Percentiles rank a stretch among this genome's conserved stretches.
phyloP scores from a whole-genome alignment of 257 asterid species.

The Anisodus tanguticus region DNA sequence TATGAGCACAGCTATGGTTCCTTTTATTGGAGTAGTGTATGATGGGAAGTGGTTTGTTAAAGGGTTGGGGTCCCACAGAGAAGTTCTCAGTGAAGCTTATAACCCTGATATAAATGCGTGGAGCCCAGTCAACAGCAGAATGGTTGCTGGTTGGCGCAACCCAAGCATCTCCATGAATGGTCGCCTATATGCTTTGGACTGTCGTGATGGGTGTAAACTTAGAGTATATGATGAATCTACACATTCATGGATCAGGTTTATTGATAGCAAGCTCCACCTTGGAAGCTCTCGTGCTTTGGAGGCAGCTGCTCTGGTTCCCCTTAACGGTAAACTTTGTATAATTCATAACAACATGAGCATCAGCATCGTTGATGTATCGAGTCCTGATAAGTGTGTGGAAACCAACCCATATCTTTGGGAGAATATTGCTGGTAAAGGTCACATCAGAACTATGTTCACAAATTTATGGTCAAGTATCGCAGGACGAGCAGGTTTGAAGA shows the following conservation, averaged over 20 bases:
- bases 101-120: slow-evolving; percentile 42
- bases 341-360: slow-evolving; percentile 54
- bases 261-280: slow-evolving; percentile 53
- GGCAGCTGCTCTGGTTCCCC: slow-evolving; percentile 52
- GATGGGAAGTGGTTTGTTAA: slow-evolving; percentile 52
- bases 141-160: slow-evolving; percentile 53
- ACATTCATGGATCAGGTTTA: slow-evolving; percentile 44
- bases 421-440: slow-evolving; percentile 49
- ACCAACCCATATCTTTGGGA: slow-evolving; percentile 54
- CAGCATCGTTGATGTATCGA: slow-evolving; percentile 46
- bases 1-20: slow-evolving; percentile 57
- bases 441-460: slow-evolving; percentile 45
- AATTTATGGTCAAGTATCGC: slow-evolving; percentile 54
- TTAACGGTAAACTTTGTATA: slow-evolving; percentile 51
- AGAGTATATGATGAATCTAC: slow-evolving; percentile 47
- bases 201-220: slow-evolving; percentile 52
- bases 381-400: slow-evolving; percentile 49
- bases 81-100: slow-evolving; percentile 49
- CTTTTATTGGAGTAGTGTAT: slow-evolving; percentile 50
- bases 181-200: slow-evolving; percentile 49
- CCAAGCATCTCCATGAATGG: slow-evolving; percentile 54
- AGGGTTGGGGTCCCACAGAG: slow-evolving; percentile 52
- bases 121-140: slow-evolving; percentile 43
- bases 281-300: slow-evolving; percentile 50
- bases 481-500: slow-evolving; percentile 49